Conservation (phyloP, 169 alveolate species). For the Eimeria acervulina region DNA sequence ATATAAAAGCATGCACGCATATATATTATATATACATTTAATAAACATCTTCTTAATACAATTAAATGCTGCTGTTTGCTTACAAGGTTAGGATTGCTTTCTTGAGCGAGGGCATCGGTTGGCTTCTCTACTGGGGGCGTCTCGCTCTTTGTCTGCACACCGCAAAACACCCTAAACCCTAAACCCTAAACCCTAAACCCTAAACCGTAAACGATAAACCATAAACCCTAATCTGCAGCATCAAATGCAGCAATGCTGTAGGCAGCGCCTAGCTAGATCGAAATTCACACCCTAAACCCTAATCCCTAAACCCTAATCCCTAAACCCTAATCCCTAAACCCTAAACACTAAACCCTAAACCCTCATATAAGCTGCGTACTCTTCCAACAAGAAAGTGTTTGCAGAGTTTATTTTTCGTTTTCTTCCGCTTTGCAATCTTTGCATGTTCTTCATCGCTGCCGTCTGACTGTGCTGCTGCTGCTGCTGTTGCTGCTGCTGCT, state of each 20-base stretch:
- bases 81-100: conserved; percentile 35
- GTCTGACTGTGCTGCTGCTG: neutral
- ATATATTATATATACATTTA: no score
- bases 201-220: neutral
- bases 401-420: neutral
- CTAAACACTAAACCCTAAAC: neutral
- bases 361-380: neutral
- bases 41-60: no score
- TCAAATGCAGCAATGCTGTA: no score
- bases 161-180: neutral
- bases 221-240: neutral
- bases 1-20: no score
- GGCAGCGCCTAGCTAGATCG: no score
- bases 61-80: neutral
- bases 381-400: conserved; percentile 38
- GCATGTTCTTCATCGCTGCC: conserved; percentile 71
- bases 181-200: conserved; percentile 36
- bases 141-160: conserved; percentile 33
- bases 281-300: no score
- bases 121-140: neutral
- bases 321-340: neutral
- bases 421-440: neutral
- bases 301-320: neutral
- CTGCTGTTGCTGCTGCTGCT: neutral
- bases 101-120: conserved; percentile 45